These are phyloP conservation scores for Penicillium flavigenum DNA, from an alignment of 495 filamentous ascomycete genomes.

Conservation along the genomic window DNA sequence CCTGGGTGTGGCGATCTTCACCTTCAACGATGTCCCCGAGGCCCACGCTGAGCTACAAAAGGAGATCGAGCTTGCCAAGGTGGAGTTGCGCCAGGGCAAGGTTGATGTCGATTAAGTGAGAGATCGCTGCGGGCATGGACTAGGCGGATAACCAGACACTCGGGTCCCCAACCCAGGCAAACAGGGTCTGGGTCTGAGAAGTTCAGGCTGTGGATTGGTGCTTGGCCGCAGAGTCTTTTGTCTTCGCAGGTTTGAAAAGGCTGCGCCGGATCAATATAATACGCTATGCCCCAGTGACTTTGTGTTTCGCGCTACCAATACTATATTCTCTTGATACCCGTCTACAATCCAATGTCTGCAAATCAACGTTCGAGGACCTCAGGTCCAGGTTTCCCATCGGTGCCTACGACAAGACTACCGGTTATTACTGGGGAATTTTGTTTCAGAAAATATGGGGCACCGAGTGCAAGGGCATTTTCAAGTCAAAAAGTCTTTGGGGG, in stretches of 20 bases:
- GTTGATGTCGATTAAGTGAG: slow-evolving; percentile 50
- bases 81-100: slow-evolving; percentile 49
- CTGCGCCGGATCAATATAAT: slow-evolving; percentile 9
- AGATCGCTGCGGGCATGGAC: neutral
- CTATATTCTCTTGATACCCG: slow-evolving; percentile 28
- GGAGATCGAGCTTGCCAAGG: slow-evolving; percentile 53
- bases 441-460: neutral
- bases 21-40: slow-evolving; percentile 93
- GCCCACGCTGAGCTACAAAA: slow-evolving; percentile 87
- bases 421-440: neutral
- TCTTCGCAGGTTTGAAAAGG: slow-evolving; percentile 2
- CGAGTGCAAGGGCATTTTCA: neutral
- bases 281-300: slow-evolving; percentile 1
- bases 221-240: neutral
- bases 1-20: slow-evolving; percentile 86
- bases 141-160: neutral
- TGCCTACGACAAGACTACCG: neutral
- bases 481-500: neutral
- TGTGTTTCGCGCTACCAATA: slow-evolving; percentile 19
- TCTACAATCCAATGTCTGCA: neutral
- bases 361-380: neutral
- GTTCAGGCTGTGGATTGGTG: neutral
- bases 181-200: neutral
- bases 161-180: neutral
- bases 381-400: neutral